Conservation (phyloP, 139 green algal species). For the Haematococcus lacustris region DNA sequence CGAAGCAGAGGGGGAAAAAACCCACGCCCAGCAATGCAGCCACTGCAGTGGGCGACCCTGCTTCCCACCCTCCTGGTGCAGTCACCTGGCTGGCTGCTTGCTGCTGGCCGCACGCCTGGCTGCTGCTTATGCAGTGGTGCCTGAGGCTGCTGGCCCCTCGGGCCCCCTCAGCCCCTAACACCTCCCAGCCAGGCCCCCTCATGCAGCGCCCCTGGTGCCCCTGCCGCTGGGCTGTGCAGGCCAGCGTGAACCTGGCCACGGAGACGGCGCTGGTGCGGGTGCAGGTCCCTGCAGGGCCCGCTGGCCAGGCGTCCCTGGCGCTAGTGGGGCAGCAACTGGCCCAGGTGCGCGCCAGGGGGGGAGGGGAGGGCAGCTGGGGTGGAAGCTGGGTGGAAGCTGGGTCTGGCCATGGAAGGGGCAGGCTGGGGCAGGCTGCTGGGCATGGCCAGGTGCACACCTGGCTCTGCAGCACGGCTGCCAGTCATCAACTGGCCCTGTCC, state of each 20-base stretch:
- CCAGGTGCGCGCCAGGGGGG: constrained; percentile 18
- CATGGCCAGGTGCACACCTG: too few species aligned
- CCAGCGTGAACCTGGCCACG: constrained; percentile 84
- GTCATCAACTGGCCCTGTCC: too few species aligned
- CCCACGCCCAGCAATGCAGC: too few species aligned
- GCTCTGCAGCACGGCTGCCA: too few species aligned
- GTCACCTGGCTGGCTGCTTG: neutral
- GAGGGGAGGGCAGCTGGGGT: too few species aligned
- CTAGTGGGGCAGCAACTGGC: constrained; percentile 28
- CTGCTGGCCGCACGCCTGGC: neutral
- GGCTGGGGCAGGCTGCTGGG: too few species aligned
- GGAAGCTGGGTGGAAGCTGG: too few species aligned
- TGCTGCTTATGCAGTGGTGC: neutral
- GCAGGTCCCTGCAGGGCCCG: constrained; percentile 25
- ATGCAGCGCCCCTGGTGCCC: neutral
- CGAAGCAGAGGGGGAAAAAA: too few species aligned
- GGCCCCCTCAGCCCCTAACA: neutral
- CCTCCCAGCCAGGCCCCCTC: neutral
- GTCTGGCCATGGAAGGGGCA: too few species aligned
- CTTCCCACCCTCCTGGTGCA: neutral
- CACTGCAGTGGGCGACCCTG: too few species aligned
- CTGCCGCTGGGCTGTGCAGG: constrained; percentile 11
- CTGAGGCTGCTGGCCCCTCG: neutral
- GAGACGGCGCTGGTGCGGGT: constrained; percentile 80
- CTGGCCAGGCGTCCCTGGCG: neutral